Conservation (phyloP, 2,329 filamentous ascomycete species). For the Ciborinia camelliae region DNA sequence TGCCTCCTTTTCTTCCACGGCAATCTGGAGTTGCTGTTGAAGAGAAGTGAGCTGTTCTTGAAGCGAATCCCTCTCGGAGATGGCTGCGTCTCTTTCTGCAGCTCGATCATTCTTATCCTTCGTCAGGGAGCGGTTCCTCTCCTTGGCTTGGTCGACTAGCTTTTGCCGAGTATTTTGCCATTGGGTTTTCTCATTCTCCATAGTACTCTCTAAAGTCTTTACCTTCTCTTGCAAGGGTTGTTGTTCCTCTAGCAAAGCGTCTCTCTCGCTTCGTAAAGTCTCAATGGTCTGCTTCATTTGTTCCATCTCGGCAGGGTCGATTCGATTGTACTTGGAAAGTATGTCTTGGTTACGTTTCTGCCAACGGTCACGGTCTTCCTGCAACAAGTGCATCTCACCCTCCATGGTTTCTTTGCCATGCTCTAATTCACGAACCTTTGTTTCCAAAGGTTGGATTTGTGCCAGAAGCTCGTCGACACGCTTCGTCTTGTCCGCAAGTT, state of each 20-base stretch:
- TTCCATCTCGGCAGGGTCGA: conserved; percentile 90
- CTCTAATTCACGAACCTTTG: conserved; percentile 76
- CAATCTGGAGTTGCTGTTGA: conserved; percentile 48
- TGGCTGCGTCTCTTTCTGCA: conserved; percentile 42
- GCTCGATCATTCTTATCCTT: conserved; percentile 52
- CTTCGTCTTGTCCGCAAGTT: conserved; percentile 69
- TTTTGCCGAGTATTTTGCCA: conserved; percentile 53
- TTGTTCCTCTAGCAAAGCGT: conserved; percentile 42
- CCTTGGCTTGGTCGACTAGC: conserved; percentile 61
- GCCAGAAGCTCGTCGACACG: conserved; percentile 71
- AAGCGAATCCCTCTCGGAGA: conserved; percentile 44
- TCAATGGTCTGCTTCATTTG: conserved; percentile 77
- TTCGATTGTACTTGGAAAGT: conserved; percentile 90
- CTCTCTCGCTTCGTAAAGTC: conserved; percentile 61
- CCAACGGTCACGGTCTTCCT: conserved; percentile 91
- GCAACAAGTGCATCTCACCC: conserved; percentile 82
- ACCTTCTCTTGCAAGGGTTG: conserved; percentile 52
- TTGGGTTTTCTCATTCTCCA: conserved; percentile 53
- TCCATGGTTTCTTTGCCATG: conserved; percentile 64
- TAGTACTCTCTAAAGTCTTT: conserved; percentile 49
- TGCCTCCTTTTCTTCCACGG: conserved; percentile 39
- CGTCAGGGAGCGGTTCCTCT: conserved; percentile 52
- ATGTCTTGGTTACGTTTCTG: conserved; percentile 95
- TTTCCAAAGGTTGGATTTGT: conserved; percentile 78
- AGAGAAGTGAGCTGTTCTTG: conserved; percentile 39